Base-by-base conservation (phyloP, 2,329 filamentous ascomycete genomes). In the Sclerotinia sclerotiorum region DNA sequence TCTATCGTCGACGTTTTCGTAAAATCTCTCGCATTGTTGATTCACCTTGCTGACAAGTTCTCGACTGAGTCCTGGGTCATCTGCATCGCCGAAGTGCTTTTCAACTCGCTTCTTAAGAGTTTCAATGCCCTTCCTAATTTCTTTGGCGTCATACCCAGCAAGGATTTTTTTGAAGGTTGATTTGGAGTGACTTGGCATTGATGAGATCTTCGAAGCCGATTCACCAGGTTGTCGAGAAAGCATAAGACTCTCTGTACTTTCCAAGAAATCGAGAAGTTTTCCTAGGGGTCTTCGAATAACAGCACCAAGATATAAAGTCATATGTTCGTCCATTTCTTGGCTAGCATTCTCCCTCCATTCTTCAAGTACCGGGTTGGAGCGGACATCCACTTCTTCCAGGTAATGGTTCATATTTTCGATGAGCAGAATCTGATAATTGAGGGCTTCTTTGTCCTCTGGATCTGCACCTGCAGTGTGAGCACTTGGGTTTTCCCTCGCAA, bases 331-430 rank as follows among this genome's bases (percentile, higher is more conserved):
- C 79, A 97, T 89, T 80, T 97, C 93, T 57, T 87, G 84, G 44
- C 86, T 83, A 1, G 94, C 95, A 68, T 90, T 89, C 51, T 89
- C 87, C 76, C 89, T 90, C 92, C 94, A 97, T 73, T 92, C 88
- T 70, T 92, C 88, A 5, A 98, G 84, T 0, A 97, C 88, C 10
- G 90, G 85, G 71, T 95, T 87, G 49, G 86, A 85, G 24, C 87
- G 85, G 21, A 90, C 82, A 73, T 97, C 92, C 11, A 97, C 90
- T 79, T 97, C 94, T 78, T 98, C 94, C 15, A 95, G 83, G 80
- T 97, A 98, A 79, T 97, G 93, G 77, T 97, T 96, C 93, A 97
- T 97, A 79, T 99, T 99, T 79, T 99, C 94, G 73, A 99, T 98
- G 66, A 98, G 85, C 46, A 98, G 85, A 75, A 99, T 97, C 79